Evolutionary conservation across 192 early-diverging fungal species (phyloP).

Genomic region (Coemansia sp.): DNA sequence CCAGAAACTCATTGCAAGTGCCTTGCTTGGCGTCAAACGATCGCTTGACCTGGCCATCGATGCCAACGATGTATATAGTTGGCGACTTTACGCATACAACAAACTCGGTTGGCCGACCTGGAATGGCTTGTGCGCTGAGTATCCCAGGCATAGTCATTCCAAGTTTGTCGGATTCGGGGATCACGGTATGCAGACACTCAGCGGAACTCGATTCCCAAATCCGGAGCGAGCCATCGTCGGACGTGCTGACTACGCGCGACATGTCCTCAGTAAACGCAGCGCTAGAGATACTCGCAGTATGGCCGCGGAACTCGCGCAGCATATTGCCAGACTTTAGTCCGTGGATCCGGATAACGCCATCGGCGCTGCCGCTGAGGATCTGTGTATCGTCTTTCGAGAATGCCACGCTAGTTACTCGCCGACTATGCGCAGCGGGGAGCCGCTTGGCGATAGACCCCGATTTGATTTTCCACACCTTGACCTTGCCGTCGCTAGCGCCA

Average conservation of each 20-base stretch:
- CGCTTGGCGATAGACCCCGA: slow-evolving; percentile 73
- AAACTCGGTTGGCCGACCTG: slow-evolving; percentile 66
- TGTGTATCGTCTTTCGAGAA: slow-evolving; percentile 82
- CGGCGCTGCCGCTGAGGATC: slow-evolving; percentile 81
- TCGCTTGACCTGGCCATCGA: slow-evolving; percentile 63
- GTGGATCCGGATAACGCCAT: slow-evolving; percentile 79
- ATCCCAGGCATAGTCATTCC: slow-evolving; percentile 48
- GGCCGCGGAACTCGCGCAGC: slow-evolving; percentile 91
- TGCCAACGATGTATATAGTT: slow-evolving; percentile 70
- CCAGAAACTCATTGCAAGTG: slow-evolving; percentile 60
- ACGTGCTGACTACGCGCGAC: slow-evolving; percentile 72
- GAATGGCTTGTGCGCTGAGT: slow-evolving; percentile 65
- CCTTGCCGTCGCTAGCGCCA: slow-evolving; percentile 82
- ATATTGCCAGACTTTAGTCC: slow-evolving; percentile 93
- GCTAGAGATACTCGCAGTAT: slow-evolving; percentile 86
- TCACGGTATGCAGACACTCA: slow-evolving; percentile 65
- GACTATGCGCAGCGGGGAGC: slow-evolving; percentile 82
- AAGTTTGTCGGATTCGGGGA: slow-evolving; percentile 57
- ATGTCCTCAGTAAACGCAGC: slow-evolving; percentile 75
- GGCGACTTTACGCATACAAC: slow-evolving; percentile 81
- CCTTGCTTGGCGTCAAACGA: slow-evolving; percentile 51
- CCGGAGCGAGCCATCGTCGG: slow-evolving; percentile 81
- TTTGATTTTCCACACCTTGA: slow-evolving; percentile 87
- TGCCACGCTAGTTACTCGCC: slow-evolving; percentile 78
- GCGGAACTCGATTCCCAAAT: slow-evolving; percentile 91